Percentiles rank a stretch among this genome's conserved stretches.
Conservation (phyloP, 1,284 basidiomycete species). For the Sphagnurus paluster region DNA sequence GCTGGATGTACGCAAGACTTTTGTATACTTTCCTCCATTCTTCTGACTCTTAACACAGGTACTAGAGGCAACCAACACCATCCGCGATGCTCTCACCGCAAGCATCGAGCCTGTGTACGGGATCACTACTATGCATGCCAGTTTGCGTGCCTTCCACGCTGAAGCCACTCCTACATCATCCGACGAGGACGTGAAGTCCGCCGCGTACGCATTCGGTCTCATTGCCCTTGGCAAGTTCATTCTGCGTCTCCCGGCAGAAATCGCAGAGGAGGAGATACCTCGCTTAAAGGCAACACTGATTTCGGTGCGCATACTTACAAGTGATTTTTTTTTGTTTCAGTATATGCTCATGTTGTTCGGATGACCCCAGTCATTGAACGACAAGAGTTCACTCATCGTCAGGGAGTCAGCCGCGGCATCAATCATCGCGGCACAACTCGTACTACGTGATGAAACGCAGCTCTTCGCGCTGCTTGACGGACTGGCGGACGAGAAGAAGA, state of each 20-base stretch:
- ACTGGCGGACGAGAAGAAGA: conserved; percentile 82
- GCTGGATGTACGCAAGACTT: conserved; percentile 49
- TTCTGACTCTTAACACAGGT: conserved; percentile 45
- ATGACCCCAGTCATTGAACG: conserved; percentile 64
- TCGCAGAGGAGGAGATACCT: conserved; percentile 83
- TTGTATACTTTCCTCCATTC: conserved; percentile 5
- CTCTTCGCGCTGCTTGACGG: conserved; percentile 77
- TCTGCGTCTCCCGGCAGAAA: conserved; percentile 73
- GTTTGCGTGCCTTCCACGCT: conserved; percentile 60
- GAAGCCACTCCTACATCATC: conserved; percentile 43
- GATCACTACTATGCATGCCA: conserved; percentile 75
- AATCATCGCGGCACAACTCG: conserved; percentile 78
- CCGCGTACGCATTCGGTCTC: conserved; percentile 77
- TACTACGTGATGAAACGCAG: conserved; percentile 77
- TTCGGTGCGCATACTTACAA: conserved; percentile 51
- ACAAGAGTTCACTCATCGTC: conserved; percentile 69
- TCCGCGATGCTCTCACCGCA: conserved; percentile 69
- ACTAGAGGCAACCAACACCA: conserved; percentile 75
- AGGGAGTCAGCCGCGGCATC: conserved; percentile 78
- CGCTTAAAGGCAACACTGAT: conserved; percentile 69
- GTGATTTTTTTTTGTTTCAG: too few relatives aligned
- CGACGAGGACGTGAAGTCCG: conserved; percentile 53
- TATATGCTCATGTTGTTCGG: background rate
- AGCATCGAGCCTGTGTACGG: conserved; percentile 82
- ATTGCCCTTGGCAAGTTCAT: conserved; percentile 81